Evolutionary conservation across 2,329 filamentous ascomycete species (phyloP).

Genomic region (Ophiostoma tasmaniense): DNA sequence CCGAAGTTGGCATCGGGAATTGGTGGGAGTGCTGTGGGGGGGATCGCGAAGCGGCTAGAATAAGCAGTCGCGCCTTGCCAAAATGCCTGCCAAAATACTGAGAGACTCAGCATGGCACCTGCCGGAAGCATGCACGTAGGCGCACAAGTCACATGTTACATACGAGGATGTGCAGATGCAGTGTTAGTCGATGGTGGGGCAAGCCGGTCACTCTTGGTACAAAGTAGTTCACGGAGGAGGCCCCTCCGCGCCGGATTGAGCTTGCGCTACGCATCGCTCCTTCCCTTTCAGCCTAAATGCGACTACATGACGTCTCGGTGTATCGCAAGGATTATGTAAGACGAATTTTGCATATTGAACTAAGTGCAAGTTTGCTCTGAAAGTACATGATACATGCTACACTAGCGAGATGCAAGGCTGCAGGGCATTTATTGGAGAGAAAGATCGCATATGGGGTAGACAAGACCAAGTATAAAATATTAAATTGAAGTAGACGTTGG

Average conservation of each 20-base stretch:
- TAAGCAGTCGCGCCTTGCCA: neutral
- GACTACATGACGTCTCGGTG: neutral
- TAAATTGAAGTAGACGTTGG: neutral
- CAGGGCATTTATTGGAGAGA: neutral
- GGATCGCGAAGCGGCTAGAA: neutral
- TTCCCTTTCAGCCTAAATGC: neutral
- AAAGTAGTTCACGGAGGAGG: neutral
- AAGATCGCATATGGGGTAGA: neutral
- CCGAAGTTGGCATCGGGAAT: neutral
- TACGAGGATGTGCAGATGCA: neutral
- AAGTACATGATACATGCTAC: neutral
- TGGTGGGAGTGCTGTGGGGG: neutral
- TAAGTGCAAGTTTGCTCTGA: neutral
- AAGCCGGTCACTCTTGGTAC: neutral
- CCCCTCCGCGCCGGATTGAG: neutral
- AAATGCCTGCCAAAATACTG: too few species aligned
- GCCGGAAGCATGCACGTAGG: neutral
- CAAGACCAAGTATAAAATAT: neutral
- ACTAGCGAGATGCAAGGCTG: neutral
- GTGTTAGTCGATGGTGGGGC: slow-evolving; percentile 6
- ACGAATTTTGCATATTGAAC: neutral
- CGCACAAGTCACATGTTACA: slow-evolving; percentile 1
- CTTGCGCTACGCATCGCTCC: neutral
- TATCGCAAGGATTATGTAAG: neutral
- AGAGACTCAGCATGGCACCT: neutral